These are phyloP conservation scores for Aspergillus sojae DNA, from an alignment of 2,329 filamentous ascomycete genomes.

Conservation along the genomic window DNA sequence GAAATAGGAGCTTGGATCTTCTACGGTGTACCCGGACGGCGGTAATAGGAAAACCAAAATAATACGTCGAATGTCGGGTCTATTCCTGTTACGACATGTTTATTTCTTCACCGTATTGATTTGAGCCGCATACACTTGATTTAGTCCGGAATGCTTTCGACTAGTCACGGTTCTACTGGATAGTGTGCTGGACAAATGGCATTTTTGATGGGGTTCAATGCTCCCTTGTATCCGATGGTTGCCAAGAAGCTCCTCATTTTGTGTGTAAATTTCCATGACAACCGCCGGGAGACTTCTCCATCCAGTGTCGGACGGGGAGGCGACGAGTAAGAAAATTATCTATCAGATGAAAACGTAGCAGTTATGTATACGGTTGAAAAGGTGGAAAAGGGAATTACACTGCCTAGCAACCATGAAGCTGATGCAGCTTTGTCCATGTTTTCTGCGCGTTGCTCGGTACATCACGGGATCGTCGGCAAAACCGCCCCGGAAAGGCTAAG, in stretches of 20 bases:
- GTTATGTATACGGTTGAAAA: not conserved
- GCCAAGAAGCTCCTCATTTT: conserved; percentile 29
- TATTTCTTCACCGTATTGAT: not conserved
- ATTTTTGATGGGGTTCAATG: conserved; percentile 9
- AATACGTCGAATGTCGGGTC: not conserved
- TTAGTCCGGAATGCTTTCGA: not conserved
- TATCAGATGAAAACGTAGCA: not conserved
- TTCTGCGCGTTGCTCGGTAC: conserved; percentile 34
- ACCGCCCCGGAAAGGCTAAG: conserved; percentile 46
- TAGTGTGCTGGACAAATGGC: not conserved
- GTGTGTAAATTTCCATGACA: conserved; percentile 25
- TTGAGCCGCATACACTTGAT: not conserved
- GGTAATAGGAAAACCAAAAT: not conserved
- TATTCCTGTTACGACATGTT: not conserved
- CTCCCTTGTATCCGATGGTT: conserved; percentile 22
- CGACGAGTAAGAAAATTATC: not conserved
- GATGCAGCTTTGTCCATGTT: conserved; percentile 3
- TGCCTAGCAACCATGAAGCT: conserved; percentile 1
- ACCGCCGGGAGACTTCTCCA: conserved; percentile 12
- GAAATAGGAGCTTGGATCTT: conserved; percentile 8
- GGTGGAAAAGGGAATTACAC: conserved; percentile 3
- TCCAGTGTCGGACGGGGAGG: not conserved
- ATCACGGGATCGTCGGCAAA: conserved; percentile 48
- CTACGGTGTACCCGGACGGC: not conserved
- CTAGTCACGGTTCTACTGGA: not conserved